These are phyloP conservation scores for Lunularia cruciata DNA, from an alignment of 225 moss, liverwort and hornwort genomes.

Conservation along the genomic window DNA sequence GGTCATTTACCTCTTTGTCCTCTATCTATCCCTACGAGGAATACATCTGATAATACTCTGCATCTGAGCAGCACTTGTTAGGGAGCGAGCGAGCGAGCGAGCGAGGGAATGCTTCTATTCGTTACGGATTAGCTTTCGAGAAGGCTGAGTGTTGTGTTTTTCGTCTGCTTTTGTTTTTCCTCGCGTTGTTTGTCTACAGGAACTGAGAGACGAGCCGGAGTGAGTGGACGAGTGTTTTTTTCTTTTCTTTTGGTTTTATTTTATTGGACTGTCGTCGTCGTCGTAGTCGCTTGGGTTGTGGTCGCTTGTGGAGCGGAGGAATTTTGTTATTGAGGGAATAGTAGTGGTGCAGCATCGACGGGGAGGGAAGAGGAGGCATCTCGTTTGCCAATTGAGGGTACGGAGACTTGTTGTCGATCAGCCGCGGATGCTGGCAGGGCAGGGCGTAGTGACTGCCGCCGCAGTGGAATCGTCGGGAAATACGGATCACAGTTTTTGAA, in stretches of 20 bases:
- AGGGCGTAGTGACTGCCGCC: not conserved
- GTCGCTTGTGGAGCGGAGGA: not conserved
- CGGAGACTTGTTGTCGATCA: not conserved
- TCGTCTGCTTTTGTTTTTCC: not conserved
- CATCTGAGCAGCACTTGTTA: too few relatives aligned
- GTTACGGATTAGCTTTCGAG: too few relatives aligned
- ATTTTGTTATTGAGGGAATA: not conserved
- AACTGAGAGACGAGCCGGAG: not conserved
- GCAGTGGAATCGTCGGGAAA: not conserved
- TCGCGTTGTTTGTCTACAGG: not conserved
- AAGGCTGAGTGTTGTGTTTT: too few relatives aligned
- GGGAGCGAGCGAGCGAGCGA: too few relatives aligned
- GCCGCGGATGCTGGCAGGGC: conserved; percentile 14
- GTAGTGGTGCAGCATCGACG: conserved; percentile 3
- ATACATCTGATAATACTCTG: too few relatives aligned
- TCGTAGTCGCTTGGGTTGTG: not conserved
- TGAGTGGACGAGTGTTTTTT: not conserved
- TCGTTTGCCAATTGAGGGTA: not conserved
- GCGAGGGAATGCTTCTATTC: too few relatives aligned
- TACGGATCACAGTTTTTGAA: not conserved
- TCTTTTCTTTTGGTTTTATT: not conserved
- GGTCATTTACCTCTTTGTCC: too few relatives aligned
- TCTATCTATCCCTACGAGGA: too few relatives aligned
- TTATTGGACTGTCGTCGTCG: not conserved
- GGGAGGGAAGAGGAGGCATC: not conserved